Conservation (phyloP, 495 filamentous ascomycete species). For the Hyaloscypha hepaticicola region DNA sequence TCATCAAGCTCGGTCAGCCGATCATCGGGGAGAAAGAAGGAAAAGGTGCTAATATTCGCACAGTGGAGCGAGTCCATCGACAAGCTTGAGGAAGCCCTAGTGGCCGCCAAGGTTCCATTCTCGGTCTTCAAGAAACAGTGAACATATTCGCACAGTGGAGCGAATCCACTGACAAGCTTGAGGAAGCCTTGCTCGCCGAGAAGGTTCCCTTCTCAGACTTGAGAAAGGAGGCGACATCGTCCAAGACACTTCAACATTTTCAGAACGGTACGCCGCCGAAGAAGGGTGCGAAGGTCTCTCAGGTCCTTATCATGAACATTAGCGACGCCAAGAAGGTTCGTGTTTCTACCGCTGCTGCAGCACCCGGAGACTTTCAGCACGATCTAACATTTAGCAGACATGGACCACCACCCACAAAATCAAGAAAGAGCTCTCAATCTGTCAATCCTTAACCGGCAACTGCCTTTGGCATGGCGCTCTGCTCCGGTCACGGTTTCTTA, state of each 20-base stretch:
- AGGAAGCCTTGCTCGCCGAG: slow-evolving; percentile 29
- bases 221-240: slow-evolving; percentile 5
- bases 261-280: slow-evolving; percentile 8
- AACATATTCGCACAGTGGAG: slow-evolving; percentile 51
- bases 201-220: slow-evolving; percentile 31
- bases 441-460: no score
- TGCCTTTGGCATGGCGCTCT: no score
- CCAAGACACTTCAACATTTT: slow-evolving; percentile 14
- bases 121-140: no score
- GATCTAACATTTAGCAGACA: no score
- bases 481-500: no score
- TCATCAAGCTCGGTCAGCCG: slow-evolving; percentile 44
- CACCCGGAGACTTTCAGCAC: no score
- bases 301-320: slow-evolving; percentile 66
- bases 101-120: no score
- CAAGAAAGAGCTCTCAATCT: no score
- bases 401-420: no score
- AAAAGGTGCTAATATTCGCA: slow-evolving; percentile 54
- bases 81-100: no score
- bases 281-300: slow-evolving; percentile 36
- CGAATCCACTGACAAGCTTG: slow-evolving; percentile 40
- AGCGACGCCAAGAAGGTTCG: slow-evolving; percentile 56
- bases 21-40: slow-evolving; percentile 38
- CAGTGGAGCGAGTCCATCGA: no score
- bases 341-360: no score